Conservation (phyloP, 83 land plant species). For the Picea abies region DNA sequence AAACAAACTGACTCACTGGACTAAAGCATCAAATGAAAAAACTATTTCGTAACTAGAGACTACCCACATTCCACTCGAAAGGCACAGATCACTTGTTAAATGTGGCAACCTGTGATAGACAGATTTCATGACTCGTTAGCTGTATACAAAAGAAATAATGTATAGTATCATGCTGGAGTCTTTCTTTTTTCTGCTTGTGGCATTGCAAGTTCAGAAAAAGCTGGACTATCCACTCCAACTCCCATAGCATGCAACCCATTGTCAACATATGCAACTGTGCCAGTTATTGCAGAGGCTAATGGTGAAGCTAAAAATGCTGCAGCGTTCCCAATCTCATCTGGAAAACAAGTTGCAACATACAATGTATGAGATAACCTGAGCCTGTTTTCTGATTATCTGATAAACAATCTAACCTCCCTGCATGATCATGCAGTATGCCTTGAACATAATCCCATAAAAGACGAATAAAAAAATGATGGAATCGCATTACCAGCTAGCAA, state of each 20-base stretch:
- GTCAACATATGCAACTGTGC: slow-evolving; percentile 87
- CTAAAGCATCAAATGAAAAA: not conserved
- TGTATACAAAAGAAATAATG: not conserved
- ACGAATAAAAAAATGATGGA: not conserved
- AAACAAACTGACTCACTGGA: not conserved
- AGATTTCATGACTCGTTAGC: not conserved
- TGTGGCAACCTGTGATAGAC: not conserved
- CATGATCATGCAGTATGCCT: too few species aligned
- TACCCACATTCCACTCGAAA: not conserved
- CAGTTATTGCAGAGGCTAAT: slow-evolving; percentile 90
- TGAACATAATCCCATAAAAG: not conserved
- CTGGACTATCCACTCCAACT: slow-evolving; percentile 86
- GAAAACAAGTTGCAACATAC: not conserved
- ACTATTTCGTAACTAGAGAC: not conserved
- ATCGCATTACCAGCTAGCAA: slow-evolving; percentile 65
- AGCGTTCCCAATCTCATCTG: slow-evolving; percentile 95
- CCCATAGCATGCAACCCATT: slow-evolving; percentile 99
- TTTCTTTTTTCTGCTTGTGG: slow-evolving; percentile 14
- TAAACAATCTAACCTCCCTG: too few species aligned
- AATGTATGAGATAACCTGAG: not conserved
- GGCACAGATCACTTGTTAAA: not conserved
- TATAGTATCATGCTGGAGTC: not conserved
- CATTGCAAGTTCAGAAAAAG: slow-evolving; percentile 26
- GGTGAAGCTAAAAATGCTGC: slow-evolving; percentile 96
- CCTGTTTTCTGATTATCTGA: not conserved